phyloP scores from a whole-genome alignment of 768 basidiomycete genomes.

The Rhodotorula sphaerocarpa region DNA sequence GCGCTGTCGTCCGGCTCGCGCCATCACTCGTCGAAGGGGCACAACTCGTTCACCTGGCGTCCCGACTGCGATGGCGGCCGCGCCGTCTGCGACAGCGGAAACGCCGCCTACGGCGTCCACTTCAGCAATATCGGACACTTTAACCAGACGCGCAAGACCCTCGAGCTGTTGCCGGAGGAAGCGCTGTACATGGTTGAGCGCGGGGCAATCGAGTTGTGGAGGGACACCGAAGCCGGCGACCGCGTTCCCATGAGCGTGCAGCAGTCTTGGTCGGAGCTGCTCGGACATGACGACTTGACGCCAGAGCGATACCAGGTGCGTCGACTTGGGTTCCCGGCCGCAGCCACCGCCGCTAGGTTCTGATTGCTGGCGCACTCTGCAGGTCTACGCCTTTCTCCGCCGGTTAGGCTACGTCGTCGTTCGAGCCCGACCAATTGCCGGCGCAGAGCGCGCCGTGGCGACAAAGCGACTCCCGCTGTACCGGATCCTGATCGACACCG shows the following conservation, averaged over 20 bases:
- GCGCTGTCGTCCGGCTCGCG: slow-evolving; percentile 49
- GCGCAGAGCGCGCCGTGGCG: background rate
- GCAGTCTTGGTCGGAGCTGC: slow-evolving; percentile 78
- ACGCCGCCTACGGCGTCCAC: slow-evolving; percentile 61
- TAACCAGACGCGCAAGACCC: slow-evolving; percentile 48
- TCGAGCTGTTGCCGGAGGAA: slow-evolving; percentile 91
- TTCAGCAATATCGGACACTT: slow-evolving; percentile 72
- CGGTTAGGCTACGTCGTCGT: slow-evolving; percentile 83
- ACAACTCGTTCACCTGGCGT: slow-evolving; percentile 75
- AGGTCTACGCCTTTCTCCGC: slow-evolving; percentile 90
- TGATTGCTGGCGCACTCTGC: background rate
- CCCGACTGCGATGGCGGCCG: slow-evolving; percentile 44
- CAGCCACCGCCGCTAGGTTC: background rate
- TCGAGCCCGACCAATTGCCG: slow-evolving; percentile 48
- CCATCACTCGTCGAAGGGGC: slow-evolving; percentile 40
- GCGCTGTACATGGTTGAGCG: slow-evolving; percentile 86
- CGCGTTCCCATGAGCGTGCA: slow-evolving; percentile 52
- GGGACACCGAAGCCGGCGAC: slow-evolving; percentile 42
- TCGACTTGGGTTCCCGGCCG: background rate
- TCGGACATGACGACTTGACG: slow-evolving; percentile 66
- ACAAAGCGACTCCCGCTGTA: background rate
- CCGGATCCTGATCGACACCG: slow-evolving; percentile 38
- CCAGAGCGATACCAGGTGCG: slow-evolving; percentile 80
- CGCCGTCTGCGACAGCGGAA: slow-evolving; percentile 26
- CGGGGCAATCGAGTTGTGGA: slow-evolving; percentile 79